Conservation (phyloP, 768 basidiomycete genomes). For the Dentipellis fragilis region DNA sequence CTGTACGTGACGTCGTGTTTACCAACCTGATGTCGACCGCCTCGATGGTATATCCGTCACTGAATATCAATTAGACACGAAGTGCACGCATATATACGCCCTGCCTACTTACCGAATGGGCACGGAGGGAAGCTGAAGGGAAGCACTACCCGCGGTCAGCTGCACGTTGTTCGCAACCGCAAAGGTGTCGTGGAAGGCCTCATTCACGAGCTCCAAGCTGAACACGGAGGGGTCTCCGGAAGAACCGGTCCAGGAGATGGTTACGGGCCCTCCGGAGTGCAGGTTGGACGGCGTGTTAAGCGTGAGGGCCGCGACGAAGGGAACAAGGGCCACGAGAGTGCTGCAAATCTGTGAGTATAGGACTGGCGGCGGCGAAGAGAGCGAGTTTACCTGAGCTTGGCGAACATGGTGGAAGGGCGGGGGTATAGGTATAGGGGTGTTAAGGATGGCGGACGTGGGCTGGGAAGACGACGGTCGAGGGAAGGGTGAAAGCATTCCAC, state of each 20-base stretch:
- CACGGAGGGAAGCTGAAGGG: slow-evolving; percentile 5
- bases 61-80: background rate
- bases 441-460: background rate
- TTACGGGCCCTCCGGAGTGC: slow-evolving; percentile 4
- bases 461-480: background rate
- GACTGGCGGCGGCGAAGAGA: background rate
- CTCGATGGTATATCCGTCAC: slow-evolving; percentile 5
- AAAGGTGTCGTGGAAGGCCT: slow-evolving; percentile 4
- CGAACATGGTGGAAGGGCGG: background rate
- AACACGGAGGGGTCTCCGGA: background rate
- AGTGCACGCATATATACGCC: too few relatives aligned
- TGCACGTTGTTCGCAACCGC: slow-evolving; percentile 12
- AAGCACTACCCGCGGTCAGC: background rate
- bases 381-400: background rate
- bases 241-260: background rate
- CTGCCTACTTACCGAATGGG: background rate
- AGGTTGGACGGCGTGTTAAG: background rate
- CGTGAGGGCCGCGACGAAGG: slow-evolving; percentile 8
- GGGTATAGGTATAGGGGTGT: background rate
- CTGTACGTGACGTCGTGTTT: background rate
- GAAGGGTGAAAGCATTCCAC: too few relatives aligned
- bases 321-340: slow-evolving; percentile 5
- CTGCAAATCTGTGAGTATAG: background rate
- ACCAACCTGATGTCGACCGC: slow-evolving; percentile 9
- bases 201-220: slow-evolving; percentile 4